Conservation (phyloP, 106 monocot species). For the Dioscorea alata region DNA sequence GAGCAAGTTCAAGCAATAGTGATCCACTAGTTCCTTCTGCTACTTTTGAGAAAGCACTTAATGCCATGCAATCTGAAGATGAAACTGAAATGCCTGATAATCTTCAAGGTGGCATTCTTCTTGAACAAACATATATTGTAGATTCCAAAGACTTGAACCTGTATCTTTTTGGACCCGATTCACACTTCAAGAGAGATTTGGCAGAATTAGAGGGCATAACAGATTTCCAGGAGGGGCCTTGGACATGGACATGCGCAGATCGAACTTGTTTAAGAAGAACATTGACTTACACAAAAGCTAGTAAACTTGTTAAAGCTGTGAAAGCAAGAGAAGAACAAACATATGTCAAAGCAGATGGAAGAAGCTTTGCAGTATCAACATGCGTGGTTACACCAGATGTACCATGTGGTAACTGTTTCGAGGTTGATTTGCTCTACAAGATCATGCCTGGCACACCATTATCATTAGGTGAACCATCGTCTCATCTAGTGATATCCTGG, state of each 20-base stretch:
- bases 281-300: conserved; percentile 44
- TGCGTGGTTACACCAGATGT: conserved; percentile 57
- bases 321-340: conserved; percentile 61
- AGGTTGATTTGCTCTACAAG: conserved; percentile 44
- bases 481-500: conserved; percentile 51
- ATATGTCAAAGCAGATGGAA: conserved; percentile 64
- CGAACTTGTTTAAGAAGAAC: conserved; percentile 24
- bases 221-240: conserved; percentile 42
- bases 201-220: conserved; percentile 32
- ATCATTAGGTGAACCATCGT: conserved; percentile 30
- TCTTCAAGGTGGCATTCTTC: conserved; percentile 48
- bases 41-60: conserved; percentile 46
- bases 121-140: conserved; percentile 42
- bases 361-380: conserved; percentile 37
- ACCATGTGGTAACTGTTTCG: conserved; percentile 68
- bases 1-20: neutral
- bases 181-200: conserved; percentile 37
- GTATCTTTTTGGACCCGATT: conserved; percentile 49
- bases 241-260: conserved; percentile 34
- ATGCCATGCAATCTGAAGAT: conserved; percentile 31
- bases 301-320: conserved; percentile 56
- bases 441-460: conserved; percentile 36
- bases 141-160: conserved; percentile 37
- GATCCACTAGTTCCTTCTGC: conserved; percentile 7
- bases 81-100: conserved; percentile 37